Conservation (phyloP, 805 yeast genomes). For the Candida nonsorbophila region DNA sequence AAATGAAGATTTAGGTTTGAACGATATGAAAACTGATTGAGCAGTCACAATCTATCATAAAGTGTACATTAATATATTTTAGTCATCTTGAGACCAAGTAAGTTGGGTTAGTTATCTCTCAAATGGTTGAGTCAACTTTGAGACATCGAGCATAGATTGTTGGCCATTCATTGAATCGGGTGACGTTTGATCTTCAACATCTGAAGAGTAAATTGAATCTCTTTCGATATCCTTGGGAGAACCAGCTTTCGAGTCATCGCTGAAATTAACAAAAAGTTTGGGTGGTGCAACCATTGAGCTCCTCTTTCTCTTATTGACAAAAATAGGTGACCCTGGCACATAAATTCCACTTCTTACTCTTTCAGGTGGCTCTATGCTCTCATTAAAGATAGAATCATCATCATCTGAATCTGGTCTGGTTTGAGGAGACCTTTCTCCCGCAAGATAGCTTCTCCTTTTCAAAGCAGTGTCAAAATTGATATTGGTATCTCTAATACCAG, state of each 20-base stretch:
- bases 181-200: too few relatives aligned
- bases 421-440: conserved; percentile 13
- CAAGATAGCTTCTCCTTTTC: conserved; percentile 21
- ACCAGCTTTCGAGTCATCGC: conserved; percentile 3
- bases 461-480: conserved; percentile 19
- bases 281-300: conserved; percentile 8
- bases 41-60: too few relatives aligned
- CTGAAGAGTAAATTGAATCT: too few relatives aligned
- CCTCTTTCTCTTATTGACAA: conserved; percentile 13
- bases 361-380: too few relatives aligned
- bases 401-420: conserved; percentile 5
- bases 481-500: conserved; percentile 21
- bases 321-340: conserved; percentile 25
- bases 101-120: too few relatives aligned
- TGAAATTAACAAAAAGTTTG: conserved; percentile 13
- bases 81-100: too few relatives aligned
- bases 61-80: too few relatives aligned
- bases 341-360: conserved; percentile 17
- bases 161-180: too few relatives aligned
- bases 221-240: too few relatives aligned
- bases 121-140: too few relatives aligned
- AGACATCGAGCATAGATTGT: too few relatives aligned
- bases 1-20: conserved; percentile 87
- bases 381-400: conserved; percentile 5
- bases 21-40: conserved; percentile 40